Evolutionary conservation across 495 filamentous ascomycete genomes (phyloP).

Genomic region (Annulohypoxylon stygium): DNA sequence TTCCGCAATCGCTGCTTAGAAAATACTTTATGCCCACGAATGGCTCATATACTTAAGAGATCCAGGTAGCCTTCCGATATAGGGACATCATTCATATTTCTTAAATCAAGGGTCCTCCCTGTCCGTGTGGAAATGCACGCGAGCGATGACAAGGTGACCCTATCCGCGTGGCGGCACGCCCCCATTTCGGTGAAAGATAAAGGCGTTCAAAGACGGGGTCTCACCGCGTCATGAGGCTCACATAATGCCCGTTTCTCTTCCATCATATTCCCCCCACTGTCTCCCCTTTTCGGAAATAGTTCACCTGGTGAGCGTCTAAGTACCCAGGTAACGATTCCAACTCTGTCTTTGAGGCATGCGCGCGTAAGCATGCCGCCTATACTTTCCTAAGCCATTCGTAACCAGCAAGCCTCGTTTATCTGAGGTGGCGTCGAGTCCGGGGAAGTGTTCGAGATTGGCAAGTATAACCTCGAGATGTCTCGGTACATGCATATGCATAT

Average conservation of each 20-base stretch:
- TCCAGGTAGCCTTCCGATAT: not conserved
- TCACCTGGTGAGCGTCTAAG: not conserved
- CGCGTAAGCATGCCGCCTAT: not conserved
- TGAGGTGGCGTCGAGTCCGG: not conserved
- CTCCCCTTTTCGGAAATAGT: slow-evolving; percentile 3
- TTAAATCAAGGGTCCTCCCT: slow-evolving; percentile 31
- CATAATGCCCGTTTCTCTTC: slow-evolving; percentile 5
- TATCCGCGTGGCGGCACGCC: slow-evolving; percentile 32
- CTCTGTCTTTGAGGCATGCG: not conserved
- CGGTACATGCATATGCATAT: slow-evolving; percentile 32
- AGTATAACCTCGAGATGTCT: not conserved
- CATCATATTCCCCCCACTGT: slow-evolving; percentile 9
- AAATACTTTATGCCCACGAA: not conserved
- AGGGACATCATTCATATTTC: not conserved
- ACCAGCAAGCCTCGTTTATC: slow-evolving; percentile 25
- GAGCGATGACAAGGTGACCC: slow-evolving; percentile 34
- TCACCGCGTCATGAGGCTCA: slow-evolving; percentile 40
- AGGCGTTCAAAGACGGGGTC: slow-evolving; percentile 28
- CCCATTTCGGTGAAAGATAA: slow-evolving; percentile 27
- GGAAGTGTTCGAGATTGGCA: slow-evolving; percentile 1
- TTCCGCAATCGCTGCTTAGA: not conserved
- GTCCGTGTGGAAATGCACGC: slow-evolving; percentile 17
- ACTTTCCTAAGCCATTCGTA: slow-evolving; percentile 11
- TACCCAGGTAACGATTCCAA: slow-evolving; percentile 1
- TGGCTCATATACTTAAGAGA: not conserved